A percentile compares a stretch with the other conserved stretches of the same genome.
Evolutionary conservation across 108 stramenopile genomes (phyloP).

Genomic region (Hondaea fermentalgiana): DNA sequence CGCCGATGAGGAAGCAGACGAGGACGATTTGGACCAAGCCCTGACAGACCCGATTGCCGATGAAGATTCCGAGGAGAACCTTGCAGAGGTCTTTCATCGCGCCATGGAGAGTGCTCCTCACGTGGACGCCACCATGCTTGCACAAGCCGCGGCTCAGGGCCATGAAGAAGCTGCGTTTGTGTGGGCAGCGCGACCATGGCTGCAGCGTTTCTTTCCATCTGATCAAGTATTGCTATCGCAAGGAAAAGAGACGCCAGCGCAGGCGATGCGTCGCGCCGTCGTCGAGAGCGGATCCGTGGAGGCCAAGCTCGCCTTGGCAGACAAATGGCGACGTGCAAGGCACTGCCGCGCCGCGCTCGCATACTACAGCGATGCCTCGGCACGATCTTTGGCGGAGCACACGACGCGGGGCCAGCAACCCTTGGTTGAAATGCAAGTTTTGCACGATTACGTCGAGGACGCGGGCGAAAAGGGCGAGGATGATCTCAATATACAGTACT

Average conservation of each 20-base stretch:
- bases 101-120: not conserved
- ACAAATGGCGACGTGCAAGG: not conserved
- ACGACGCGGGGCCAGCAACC: not conserved
- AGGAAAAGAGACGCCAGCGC: not conserved
- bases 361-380: not conserved
- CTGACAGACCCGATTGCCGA: no score
- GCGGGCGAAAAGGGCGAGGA: conserved; percentile 27
- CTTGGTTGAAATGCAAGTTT: not conserved
- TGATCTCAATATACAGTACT: conserved; percentile 20
- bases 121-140: not conserved
- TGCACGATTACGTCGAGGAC: not conserved
- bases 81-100: not conserved
- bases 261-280: not conserved
- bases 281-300: not conserved
- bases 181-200: not conserved
- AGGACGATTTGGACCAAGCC: no score
- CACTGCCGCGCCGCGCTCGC: not conserved
- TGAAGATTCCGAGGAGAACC: not conserved
- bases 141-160: not conserved
- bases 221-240: not conserved
- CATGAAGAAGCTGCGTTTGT: not conserved
- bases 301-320: not conserved
- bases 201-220: not conserved
- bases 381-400: not conserved
- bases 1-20: no score